Percentiles rank a stretch among this genome's conserved stretches.
Evolutionary conservation across 257 asterid genomes (phyloP).

Genomic region (Fraxinus anomala): DNA sequence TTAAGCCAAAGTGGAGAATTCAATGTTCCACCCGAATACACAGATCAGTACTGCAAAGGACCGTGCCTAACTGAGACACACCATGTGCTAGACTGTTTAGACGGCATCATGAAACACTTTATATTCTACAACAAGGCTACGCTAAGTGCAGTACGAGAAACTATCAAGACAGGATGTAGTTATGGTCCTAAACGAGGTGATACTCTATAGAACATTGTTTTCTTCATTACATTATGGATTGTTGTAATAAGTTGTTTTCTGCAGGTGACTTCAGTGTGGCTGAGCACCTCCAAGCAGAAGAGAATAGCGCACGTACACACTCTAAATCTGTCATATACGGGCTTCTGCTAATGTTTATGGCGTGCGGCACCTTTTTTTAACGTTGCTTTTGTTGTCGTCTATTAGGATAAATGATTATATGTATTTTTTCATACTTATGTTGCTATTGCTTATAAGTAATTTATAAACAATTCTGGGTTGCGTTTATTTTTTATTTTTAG

Average conservation of each 20-base stretch:
- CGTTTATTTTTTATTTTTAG: not conserved
- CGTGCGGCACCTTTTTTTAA: slow-evolving; percentile 31
- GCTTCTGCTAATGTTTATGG: slow-evolving; percentile 31
- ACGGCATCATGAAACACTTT: slow-evolving; percentile 42
- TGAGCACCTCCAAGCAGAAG: slow-evolving; percentile 47
- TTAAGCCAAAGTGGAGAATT: slow-evolving; percentile 63
- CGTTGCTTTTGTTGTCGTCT: slow-evolving; percentile 4
- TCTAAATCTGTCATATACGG: slow-evolving; percentile 28
- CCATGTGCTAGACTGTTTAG: slow-evolving; percentile 62
- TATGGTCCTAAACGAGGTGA: slow-evolving; percentile 73
- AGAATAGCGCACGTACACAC: slow-evolving; percentile 32
- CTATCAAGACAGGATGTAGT: slow-evolving; percentile 67
- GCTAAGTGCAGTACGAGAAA: slow-evolving; percentile 44
- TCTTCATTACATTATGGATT: not conserved
- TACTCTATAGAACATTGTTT: not conserved
- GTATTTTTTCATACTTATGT: not conserved
- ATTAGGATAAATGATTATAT: slow-evolving; percentile 12
- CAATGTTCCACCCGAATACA: slow-evolving; percentile 53
- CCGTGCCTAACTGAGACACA: slow-evolving; percentile 71
- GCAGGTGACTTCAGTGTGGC: slow-evolving; percentile 71
- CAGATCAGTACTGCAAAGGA: slow-evolving; percentile 66
- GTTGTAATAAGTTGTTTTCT: slow-evolving; percentile 9
- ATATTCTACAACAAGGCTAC: slow-evolving; percentile 61
- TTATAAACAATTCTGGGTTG: not conserved
- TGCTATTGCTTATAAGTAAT: not conserved